These are phyloP conservation scores for Tricholoma sp. DNA, from an alignment of 768 basidiomycete species.

Conservation along the genomic window DNA sequence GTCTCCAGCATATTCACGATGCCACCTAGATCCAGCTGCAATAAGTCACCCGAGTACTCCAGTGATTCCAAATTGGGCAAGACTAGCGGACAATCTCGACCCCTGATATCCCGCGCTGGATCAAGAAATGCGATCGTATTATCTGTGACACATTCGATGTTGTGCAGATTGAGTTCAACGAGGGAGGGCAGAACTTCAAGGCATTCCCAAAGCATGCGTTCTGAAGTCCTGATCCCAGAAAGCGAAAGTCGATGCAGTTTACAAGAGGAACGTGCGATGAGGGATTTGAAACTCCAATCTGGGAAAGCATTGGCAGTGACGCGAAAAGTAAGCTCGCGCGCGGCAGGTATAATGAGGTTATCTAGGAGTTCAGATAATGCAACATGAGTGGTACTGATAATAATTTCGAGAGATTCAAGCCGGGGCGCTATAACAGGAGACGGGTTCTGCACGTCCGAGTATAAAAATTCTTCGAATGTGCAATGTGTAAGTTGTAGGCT, in stretches of 20 bases:
- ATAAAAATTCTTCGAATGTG: slow-evolving; percentile 13
- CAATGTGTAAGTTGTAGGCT: slow-evolving; percentile 12
- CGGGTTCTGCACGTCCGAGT: slow-evolving; percentile 15
- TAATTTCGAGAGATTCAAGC: slow-evolving; percentile 12
- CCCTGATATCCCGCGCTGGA: slow-evolving; percentile 7
- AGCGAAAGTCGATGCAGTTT: slow-evolving; percentile 11
- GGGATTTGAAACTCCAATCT: slow-evolving; percentile 16
- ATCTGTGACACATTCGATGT: slow-evolving; percentile 11
- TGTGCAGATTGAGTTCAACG: slow-evolving; percentile 6
- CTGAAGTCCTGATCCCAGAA: slow-evolving; percentile 11
- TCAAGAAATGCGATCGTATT: slow-evolving; percentile 11
- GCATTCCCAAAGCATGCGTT: slow-evolving; percentile 15
- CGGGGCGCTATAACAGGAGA: slow-evolving; percentile 8
- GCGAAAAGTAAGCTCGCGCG: slow-evolving; percentile 11
- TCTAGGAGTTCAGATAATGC: slow-evolving; percentile 17
- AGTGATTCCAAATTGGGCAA: slow-evolving; percentile 8
- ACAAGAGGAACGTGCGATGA: slow-evolving; percentile 12
- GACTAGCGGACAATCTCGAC: neutral
- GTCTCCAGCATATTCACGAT: slow-evolving; percentile 8
- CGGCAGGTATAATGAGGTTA: slow-evolving; percentile 9
- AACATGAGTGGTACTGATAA: slow-evolving; percentile 12
- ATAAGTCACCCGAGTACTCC: slow-evolving; percentile 5
- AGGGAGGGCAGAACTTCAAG: slow-evolving; percentile 11
- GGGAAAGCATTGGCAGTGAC: slow-evolving; percentile 15
- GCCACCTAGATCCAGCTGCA: slow-evolving; percentile 2